These are phyloP conservation scores for Aspergillus nidulans DNA, from an alignment of 495 filamentous ascomycete genomes.

Conservation along the genomic window DNA sequence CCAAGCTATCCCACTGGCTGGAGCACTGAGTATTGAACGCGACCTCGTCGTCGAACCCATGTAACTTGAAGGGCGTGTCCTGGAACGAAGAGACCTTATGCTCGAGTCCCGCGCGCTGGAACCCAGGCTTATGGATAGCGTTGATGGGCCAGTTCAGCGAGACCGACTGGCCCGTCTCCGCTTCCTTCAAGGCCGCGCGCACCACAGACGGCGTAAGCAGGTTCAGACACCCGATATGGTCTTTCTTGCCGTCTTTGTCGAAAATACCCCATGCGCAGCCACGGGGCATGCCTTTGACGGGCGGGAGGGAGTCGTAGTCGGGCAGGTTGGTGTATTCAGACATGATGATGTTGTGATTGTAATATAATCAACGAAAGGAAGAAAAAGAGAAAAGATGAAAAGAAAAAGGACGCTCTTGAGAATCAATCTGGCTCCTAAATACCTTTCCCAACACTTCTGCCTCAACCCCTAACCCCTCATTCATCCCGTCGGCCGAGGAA, in stretches of 20 bases:
- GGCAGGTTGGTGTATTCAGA: constrained; percentile 20
- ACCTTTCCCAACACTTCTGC: neutral
- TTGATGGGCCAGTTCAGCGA: constrained; percentile 44
- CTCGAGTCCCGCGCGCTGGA: neutral
- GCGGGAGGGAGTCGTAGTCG: constrained; percentile 55
- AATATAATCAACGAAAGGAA: too few relatives aligned
- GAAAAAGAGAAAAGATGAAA: too few relatives aligned
- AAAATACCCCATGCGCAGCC: constrained; percentile 65
- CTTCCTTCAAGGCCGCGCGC: constrained; percentile 46
- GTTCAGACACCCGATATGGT: constrained; percentile 56
- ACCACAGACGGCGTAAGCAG: constrained; percentile 53
- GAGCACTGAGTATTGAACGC: neutral
- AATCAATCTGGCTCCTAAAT: neutral
- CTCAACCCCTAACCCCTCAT: neutral
- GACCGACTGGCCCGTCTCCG: constrained; percentile 50
- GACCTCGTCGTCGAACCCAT: neutral
- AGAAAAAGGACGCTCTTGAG: too few relatives aligned
- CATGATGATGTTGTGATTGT: neutral
- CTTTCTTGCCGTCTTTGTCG: constrained; percentile 57
- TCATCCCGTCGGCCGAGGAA: neutral
- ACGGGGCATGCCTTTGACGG: constrained; percentile 55
- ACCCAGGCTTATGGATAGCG: neutral
- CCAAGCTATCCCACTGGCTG: neutral
- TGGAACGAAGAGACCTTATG: neutral
- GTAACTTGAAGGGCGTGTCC: neutral